Percentiles rank a stretch among this genome's conserved stretches.
phyloP scores from a whole-genome alignment of 371 early-diverging fungal species.

The Nematocida sp. region DNA sequence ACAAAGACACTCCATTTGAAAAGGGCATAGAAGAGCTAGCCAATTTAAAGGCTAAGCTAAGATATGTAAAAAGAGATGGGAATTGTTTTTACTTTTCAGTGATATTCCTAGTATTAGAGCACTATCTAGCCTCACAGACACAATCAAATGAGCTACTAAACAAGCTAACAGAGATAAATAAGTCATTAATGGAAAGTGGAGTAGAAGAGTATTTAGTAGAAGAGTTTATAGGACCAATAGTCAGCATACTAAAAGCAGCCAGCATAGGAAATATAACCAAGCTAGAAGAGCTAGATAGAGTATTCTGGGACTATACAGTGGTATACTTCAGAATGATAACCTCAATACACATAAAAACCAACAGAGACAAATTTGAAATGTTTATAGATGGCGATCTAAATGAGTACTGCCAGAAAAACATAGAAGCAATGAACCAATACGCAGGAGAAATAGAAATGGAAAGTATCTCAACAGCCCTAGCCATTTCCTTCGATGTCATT shows the following conservation, averaged over 20 bases:
- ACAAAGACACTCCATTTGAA: slow-evolving; percentile 33
- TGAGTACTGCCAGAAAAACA: slow-evolving; percentile 17
- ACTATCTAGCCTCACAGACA: background rate
- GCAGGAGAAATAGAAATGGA: slow-evolving; percentile 42
- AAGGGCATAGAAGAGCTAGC: slow-evolving; percentile 9
- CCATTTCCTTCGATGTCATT: slow-evolving; percentile 35
- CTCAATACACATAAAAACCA: slow-evolving; percentile 26
- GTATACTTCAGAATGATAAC: slow-evolving; percentile 45
- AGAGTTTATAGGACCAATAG: slow-evolving; percentile 44
- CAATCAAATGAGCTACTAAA: background rate
- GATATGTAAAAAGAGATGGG: slow-evolving; percentile 28
- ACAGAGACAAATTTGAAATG: background rate
- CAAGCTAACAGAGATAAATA: background rate
- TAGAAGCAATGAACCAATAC: slow-evolving; percentile 26
- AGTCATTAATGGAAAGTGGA: background rate
- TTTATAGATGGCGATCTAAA: slow-evolving; percentile 10
- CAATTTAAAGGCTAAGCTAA: background rate
- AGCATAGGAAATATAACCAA: background rate
- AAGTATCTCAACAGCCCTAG: background rate
- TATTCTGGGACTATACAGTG: slow-evolving; percentile 39
- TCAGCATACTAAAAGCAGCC: background rate
- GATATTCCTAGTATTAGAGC: slow-evolving; percentile 37
- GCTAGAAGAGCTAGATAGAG: slow-evolving; percentile 17
- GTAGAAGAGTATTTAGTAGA: slow-evolving; percentile 36
- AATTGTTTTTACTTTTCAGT: slow-evolving; percentile 44